Evolutionary conservation across 148 eudicot genomes (phyloP).

Genomic region (Oxyria digyna): DNA sequence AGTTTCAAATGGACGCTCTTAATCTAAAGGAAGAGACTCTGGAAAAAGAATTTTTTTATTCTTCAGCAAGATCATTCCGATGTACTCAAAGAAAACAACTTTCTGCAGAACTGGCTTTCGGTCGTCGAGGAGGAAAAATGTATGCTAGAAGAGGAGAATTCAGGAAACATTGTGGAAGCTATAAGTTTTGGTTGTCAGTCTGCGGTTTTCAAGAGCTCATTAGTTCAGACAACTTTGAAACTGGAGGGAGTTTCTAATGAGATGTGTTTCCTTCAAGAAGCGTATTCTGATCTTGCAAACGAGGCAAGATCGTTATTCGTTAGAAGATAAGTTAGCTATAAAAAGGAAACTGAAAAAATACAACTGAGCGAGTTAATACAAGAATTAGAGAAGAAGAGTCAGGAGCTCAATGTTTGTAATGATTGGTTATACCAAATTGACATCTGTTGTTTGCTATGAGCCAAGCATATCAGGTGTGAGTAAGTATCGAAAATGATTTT

Average conservation of each 20-base stretch:
- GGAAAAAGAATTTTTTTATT: conserved; percentile 19
- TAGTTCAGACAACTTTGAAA: conserved; percentile 34
- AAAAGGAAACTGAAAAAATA: conserved; percentile 48
- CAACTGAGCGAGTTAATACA: conserved; percentile 29
- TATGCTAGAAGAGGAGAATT: conserved; percentile 34
- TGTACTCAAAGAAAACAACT: conserved; percentile 24
- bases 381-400: conserved; percentile 36
- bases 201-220: conserved; percentile 34
- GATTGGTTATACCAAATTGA: conserved; percentile 26
- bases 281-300: conserved; percentile 36
- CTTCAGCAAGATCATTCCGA: conserved; percentile 27
- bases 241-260: conserved; percentile 28
- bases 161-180: conserved; percentile 25
- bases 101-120: conserved; percentile 24
- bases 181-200: conserved; percentile 28
- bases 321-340: conserved; percentile 32
- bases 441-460: too few relatives aligned
- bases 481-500: too few relatives aligned
- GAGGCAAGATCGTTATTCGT: conserved; percentile 26
- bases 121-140: conserved; percentile 33
- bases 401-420: conserved; percentile 32
- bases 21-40: conserved; percentile 21
- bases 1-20: conserved; percentile 29
- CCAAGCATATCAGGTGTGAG: too few relatives aligned
- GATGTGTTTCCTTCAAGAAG: conserved; percentile 24